Evolutionary conservation across 495 filamentous ascomycete genomes (phyloP).

Genomic region (Hyaloscypha variabilis): DNA sequence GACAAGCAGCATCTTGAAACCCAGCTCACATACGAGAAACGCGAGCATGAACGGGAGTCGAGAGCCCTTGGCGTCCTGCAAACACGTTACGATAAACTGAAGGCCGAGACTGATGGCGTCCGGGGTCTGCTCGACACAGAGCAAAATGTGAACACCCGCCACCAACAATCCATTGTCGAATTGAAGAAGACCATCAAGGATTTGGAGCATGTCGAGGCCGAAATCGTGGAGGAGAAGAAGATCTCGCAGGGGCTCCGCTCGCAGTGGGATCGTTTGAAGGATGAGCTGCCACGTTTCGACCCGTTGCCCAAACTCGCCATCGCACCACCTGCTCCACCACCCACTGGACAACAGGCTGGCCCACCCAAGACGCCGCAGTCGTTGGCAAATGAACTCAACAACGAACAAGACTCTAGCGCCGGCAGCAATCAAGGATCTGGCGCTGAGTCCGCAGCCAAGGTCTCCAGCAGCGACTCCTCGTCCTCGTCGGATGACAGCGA

Average conservation of each 20-base stretch:
- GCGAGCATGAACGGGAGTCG: neutral
- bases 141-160: neutral
- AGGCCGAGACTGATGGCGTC: neutral
- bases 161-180: neutral
- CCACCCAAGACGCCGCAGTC: neutral
- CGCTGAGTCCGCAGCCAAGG: neutral
- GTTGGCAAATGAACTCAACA: neutral
- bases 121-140: neutral
- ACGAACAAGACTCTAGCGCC: neutral
- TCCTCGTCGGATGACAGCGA: neutral
- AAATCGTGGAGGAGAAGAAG: neutral
- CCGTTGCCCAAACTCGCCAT: neutral
- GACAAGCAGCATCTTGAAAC: neutral
- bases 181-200: neutral
- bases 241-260: neutral
- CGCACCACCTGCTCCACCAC: neutral
- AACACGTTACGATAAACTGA: neutral
- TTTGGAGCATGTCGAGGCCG: neutral
- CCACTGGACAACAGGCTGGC: neutral
- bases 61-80: neutral
- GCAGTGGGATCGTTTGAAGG: neutral
- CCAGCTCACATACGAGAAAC: neutral
- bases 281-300: constrained; percentile 2
- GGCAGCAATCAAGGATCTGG: neutral
- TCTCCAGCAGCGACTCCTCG: neutral